A percentile compares a stretch with the other conserved stretches of the same genome.
Evolutionary conservation across 164 flowering plant species (phyloP).

Genomic region (Warburgia ugandensis): DNA sequence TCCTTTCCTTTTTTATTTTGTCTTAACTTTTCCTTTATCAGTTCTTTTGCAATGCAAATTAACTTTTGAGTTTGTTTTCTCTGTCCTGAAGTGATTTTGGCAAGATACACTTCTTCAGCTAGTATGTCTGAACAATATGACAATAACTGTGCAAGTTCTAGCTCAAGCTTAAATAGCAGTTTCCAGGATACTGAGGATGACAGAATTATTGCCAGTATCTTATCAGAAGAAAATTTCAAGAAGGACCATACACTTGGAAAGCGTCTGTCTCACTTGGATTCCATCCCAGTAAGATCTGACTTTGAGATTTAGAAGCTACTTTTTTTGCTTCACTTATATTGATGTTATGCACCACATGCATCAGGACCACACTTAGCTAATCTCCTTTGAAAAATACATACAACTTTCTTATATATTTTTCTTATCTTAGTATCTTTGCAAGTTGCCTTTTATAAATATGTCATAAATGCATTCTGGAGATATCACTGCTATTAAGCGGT

Average conservation of each 20-base stretch:
- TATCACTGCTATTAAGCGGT: no score
- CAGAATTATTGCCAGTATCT: constrained; percentile 19
- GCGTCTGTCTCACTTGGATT: constrained; percentile 29
- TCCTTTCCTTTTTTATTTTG: no score
- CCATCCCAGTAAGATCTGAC: constrained; percentile 25
- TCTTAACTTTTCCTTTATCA: no score
- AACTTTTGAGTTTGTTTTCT: neutral
- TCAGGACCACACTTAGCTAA: no score
- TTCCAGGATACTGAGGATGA: constrained; percentile 27
- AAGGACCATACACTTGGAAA: constrained; percentile 24
- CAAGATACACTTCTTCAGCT: constrained; percentile 12
- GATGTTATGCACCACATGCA: no score
- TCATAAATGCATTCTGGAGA: no score
- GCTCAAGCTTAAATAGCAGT: constrained; percentile 25
- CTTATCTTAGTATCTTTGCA: no score
- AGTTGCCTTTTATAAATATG: no score
- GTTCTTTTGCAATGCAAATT: neutral
- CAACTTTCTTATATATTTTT: no score
- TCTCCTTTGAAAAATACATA: no score
- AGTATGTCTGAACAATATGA: constrained; percentile 33
- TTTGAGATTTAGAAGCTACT: no score
- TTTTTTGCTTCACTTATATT: no score
- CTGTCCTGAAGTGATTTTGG: constrained; percentile 4
- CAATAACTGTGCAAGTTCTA: constrained; percentile 29
- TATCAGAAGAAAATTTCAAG: constrained; percentile 16